Evolutionary conservation across 2,329 filamentous ascomycete genomes (phyloP), one percentile per base, ranked within the genome.

Genomic region (Pestalotiopsis fici): DNA sequence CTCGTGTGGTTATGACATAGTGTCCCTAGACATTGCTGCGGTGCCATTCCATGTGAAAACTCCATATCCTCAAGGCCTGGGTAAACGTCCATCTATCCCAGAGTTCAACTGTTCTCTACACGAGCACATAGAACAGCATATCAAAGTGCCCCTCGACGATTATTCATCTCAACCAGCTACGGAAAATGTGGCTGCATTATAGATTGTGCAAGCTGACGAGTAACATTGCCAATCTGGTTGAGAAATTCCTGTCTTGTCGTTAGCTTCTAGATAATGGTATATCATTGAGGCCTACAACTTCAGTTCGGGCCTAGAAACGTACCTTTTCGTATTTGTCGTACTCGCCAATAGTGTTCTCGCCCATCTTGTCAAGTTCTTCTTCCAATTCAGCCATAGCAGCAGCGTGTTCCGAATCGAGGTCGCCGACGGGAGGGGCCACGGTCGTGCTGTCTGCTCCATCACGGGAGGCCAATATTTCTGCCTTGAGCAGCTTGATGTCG

Each of bases 241-340:
- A 75, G 70, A 71, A 74, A 74, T 60, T 76, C 64, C 75, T 78
- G 61, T 67, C 74, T 35, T 71, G 75, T 65, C 69, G 73, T 27
- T 68, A 70, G 9, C 69, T 69, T 18, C 65, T 35, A 69, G 11
- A 18, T n/a, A 50, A 23, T 6, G 12, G 5, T 27, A 18, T 21
- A 60, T 47, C 18, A 43, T n/a, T 11, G 15, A 11, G 21, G 31
- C 31, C 7, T 35, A n/a, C n/a, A n/a, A n/a, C n/a, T n/a, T n/a
- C n/a, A n/a, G n/a, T n/a, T n/a, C n/a, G n/a, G 31, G 31, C 31
- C 6, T 21, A 62, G 11, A 18, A 37, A 43, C 25, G 13, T 66
- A 77, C 76, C 67, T 76, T 72, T 65, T 77, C 76, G 56, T 75
- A 76, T 31, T 56, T 59, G n/a, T 47, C 67, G 72, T 76, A 75